Evolutionary conservation across 2,329 filamentous ascomycete species (phyloP).

Genomic region (Clarireedia hainanense): DNA sequence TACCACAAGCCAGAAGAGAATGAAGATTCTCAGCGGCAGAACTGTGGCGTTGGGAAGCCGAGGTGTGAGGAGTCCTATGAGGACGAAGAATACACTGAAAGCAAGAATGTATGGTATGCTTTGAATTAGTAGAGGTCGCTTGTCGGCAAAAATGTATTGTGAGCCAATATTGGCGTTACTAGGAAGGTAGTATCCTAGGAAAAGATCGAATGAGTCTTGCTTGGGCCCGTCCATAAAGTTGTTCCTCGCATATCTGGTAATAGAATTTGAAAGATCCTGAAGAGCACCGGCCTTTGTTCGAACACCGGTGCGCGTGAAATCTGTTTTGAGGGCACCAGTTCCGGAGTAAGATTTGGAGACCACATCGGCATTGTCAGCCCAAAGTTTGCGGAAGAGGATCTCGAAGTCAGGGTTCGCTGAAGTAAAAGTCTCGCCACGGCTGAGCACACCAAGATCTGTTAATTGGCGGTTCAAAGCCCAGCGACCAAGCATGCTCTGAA

Average conservation of each 20-base stretch:
- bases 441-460: slow-evolving; percentile 71
- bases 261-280: slow-evolving; percentile 79
- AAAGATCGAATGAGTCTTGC: slow-evolving; percentile 93
- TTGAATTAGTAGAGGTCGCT: slow-evolving; percentile 79
- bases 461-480: slow-evolving; percentile 86
- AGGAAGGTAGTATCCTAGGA: slow-evolving; percentile 79
- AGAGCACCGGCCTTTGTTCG: slow-evolving; percentile 79
- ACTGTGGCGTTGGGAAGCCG: slow-evolving; percentile 64
- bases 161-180: slow-evolving; percentile 55
- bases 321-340: slow-evolving; percentile 95
- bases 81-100: slow-evolving; percentile 72
- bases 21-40: slow-evolving; percentile 76
- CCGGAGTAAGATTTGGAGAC: slow-evolving; percentile 91
- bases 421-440: slow-evolving; percentile 67
- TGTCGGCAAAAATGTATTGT: slow-evolving; percentile 72
- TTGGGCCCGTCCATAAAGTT: slow-evolving; percentile 92
- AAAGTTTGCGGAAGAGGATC: slow-evolving; percentile 88
- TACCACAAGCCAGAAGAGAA: slow-evolving; percentile 67
- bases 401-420: slow-evolving; percentile 76
- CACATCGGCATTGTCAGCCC: slow-evolving; percentile 97
- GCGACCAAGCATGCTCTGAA: slow-evolving; percentile 93
- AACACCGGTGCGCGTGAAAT: slow-evolving; percentile 89
- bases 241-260: slow-evolving; percentile 85
- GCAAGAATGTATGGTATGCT: slow-evolving; percentile 80
- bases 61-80: slow-evolving; percentile 66